A percentile compares a stretch with the other conserved stretches of the same genome.
These are phyloP conservation scores for Mortierella alpina DNA, from an alignment of 192 early-diverging fungal genomes.

Conservation along the genomic window DNA sequence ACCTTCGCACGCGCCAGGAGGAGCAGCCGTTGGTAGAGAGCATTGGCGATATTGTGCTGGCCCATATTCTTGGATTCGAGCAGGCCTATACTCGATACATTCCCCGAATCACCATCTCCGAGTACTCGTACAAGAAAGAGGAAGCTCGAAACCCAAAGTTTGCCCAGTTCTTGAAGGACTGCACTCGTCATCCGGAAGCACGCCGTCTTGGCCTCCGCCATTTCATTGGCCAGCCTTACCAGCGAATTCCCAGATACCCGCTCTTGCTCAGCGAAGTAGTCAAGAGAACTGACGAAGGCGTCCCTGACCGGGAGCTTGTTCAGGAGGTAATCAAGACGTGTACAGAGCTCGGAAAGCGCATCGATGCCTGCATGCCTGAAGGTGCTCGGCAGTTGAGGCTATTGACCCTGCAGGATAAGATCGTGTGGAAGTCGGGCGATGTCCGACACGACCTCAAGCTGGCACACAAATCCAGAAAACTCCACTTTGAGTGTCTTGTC, in stretches of 20 bases:
- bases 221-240: slow-evolving; percentile 88
- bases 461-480: slow-evolving; percentile 69
- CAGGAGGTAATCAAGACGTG: slow-evolving; percentile 77
- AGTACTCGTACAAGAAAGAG: slow-evolving; percentile 85
- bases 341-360: slow-evolving; percentile 73
- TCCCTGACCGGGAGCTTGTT: slow-evolving; percentile 79
- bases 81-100: slow-evolving; percentile 84
- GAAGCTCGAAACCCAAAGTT: slow-evolving; percentile 73
- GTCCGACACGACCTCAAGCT: slow-evolving; percentile 76
- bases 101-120: slow-evolving; percentile 81
- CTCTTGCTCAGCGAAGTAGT: slow-evolving; percentile 86
- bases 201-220: slow-evolving; percentile 85
- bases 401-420: slow-evolving; percentile 39
- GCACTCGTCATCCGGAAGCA: slow-evolving; percentile 74
- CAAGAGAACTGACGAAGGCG: slow-evolving; percentile 79
- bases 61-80: slow-evolving; percentile 74
- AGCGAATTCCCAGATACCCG: slow-evolving; percentile 87
- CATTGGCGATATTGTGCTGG: slow-evolving; percentile 87
- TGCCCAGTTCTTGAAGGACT: slow-evolving; percentile 79
- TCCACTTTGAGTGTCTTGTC: slow-evolving; percentile 84
- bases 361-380: slow-evolving; percentile 78
- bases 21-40: slow-evolving; percentile 75
- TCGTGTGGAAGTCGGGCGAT: slow-evolving; percentile 32
- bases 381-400: slow-evolving; percentile 29
- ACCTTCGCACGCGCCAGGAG: slow-evolving; percentile 72